Base-by-base conservation (phyloP, 1,284 basidiomycete species). In the Agaricales sp. region DNA sequence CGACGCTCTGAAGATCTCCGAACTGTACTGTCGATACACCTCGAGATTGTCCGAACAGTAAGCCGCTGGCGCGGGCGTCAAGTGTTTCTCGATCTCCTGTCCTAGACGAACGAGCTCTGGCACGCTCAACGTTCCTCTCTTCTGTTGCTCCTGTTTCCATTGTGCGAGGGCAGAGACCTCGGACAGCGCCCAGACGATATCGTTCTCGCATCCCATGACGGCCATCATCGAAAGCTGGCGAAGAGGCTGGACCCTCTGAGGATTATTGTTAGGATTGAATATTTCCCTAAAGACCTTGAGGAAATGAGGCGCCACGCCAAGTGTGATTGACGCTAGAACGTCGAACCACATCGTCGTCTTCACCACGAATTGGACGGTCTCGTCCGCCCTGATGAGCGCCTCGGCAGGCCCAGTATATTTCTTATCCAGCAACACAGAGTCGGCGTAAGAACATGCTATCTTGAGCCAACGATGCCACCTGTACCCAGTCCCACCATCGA, bases 301-400 rank as follows among this genome's bases (percentile, higher is more conserved):
- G 60, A 89, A 80, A 37, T 67, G 63, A 4, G 87, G 86, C 2
- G 67, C 58, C 53, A 71, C 59, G 54, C 75, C 69, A 20, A 77
- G 78, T 4, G 86, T 87, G 39, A 87, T 75, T 1, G 81, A 78
- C 3, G 84, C 84, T 39, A 90, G 70, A 37, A 90, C 85, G 62
- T 91, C 87, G 58, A 87, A 88, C 87, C 87, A 90, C 53, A 91
- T 80, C 37, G 85, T 78, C 20, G 85, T 84, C 61, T 85, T 85
- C 63, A 89, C 74, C 56, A 90, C 80, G 62, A 87, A 88, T 26
- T 66, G 75, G 59, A 66, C 71, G 61, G 67, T 70, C 54, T 71
- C 67, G 18, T 58, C 56, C 55, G 76, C 78, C 8, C 51, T 52
- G 24, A 66, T 52, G n/a, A 85, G 69, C 4, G 72, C 72, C 48